Base-by-base conservation (phyloP, 345 rosid genomes). In the Citrus maxima region DNA sequence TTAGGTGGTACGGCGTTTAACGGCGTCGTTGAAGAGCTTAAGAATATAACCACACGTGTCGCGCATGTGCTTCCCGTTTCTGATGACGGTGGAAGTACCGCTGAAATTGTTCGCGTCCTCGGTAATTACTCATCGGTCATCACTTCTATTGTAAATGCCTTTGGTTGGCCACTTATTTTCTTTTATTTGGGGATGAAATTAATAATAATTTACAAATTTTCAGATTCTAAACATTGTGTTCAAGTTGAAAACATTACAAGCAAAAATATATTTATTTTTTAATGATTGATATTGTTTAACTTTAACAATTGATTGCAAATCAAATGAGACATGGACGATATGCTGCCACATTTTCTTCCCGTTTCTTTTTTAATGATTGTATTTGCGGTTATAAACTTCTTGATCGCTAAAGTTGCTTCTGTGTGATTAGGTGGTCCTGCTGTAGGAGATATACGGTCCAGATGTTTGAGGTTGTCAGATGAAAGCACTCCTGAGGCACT, bases 71-170 rank as follows among this genome's bases (percentile, higher is more conserved):
- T 95, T 78, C 99, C 98, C 30, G 99, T 95, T 32, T 95, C 98
- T 66, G 98, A 95, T 67, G 99, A 95, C 78, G 98, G 98, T 2
- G 98, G 98, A 73, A 93, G 98, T 62, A 95, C 99, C 0, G 99
- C 98, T n/a, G 98, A 95, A 92, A 93, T 95, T 77, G 97, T 95
- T 73, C 92, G 98, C 63, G 97, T 95, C 25, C 96, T 93, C 9
- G 99, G 98, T 95, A 81, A 73, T 65, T 65, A 1, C 51, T 42
- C 51, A 42, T 10, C 16, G 3, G 12, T 42, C 51, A 12, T 10
- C 16, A 42, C 14, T 42, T 42, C 51, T 12, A 12, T 42, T 46
- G 3, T 13, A 54, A 54, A 54, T 54, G 22, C 58, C 21, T 54
- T 18, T 18, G 5, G 58, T 18, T 54, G 21, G 58, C 2, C 21